Percentiles rank a stretch among this genome's conserved stretches.
These are phyloP conservation scores for Cutaneotrichosporon cutaneum DNA, from an alignment of 1,284 basidiomycete species.

Conservation along the genomic window DNA sequence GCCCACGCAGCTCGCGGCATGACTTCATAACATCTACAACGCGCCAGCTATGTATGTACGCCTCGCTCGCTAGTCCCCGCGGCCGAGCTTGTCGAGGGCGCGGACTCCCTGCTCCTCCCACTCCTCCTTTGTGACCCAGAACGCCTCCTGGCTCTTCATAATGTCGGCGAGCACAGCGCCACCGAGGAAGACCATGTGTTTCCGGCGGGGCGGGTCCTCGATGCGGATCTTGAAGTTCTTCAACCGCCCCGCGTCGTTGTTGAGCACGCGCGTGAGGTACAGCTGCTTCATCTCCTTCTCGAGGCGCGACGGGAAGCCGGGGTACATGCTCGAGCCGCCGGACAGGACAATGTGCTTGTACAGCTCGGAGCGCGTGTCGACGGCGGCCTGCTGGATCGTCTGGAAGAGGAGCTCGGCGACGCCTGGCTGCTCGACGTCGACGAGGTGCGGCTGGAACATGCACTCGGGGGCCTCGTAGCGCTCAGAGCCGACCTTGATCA, in stretches of 20 bases:
- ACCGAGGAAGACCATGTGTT: slow-evolving; percentile 99
- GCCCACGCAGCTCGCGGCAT: background rate
- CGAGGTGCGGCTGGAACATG: slow-evolving; percentile 99
- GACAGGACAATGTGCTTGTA: slow-evolving; percentile 99
- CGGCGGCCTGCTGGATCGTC: slow-evolving; percentile 88
- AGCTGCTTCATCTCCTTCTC: slow-evolving; percentile 99
- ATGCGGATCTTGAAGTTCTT: slow-evolving; percentile 99
- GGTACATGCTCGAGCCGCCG: slow-evolving; percentile 98
- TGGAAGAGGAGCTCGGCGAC: slow-evolving; percentile 97
- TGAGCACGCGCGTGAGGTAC: slow-evolving; percentile 84
- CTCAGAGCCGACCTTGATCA: slow-evolving; percentile 96
- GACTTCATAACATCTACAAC: slow-evolving; percentile 14
- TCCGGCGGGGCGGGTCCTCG: slow-evolving; percentile 94
- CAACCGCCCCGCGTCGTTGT: slow-evolving; percentile 77
- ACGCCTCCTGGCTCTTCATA: slow-evolving; percentile 91
- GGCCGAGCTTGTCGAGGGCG: slow-evolving; percentile 74
- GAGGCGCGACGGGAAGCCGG: slow-evolving; percentile 89
- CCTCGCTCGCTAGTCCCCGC: slow-evolving; percentile 43
- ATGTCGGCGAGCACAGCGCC: slow-evolving; percentile 96
- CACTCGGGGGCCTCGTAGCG: slow-evolving; percentile 99
- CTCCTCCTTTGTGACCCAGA: slow-evolving; percentile 91
- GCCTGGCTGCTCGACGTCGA: slow-evolving; percentile 95
- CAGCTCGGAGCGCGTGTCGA: slow-evolving; percentile 85
- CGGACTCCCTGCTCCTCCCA: slow-evolving; percentile 86
- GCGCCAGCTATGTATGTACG: slow-evolving; percentile 4